phyloP scores from a whole-genome alignment of 345 rosid species.

The Eucalyptus curtisii region DNA sequence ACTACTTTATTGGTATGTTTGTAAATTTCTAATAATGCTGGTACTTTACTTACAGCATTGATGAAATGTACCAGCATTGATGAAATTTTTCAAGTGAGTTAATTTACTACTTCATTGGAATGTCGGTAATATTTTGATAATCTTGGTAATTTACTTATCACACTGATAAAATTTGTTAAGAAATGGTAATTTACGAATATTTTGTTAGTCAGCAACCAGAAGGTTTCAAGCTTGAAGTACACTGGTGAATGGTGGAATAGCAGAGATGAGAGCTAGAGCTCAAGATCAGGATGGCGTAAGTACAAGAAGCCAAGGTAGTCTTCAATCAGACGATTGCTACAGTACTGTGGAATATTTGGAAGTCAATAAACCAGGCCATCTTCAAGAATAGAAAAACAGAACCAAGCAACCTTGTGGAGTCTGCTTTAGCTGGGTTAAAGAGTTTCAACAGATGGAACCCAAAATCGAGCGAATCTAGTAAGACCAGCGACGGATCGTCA shows the following conservation, averaged over 20 bases:
- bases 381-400: rapidly evolving
- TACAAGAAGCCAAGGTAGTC: not conserved
- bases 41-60: not conserved
- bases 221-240: not conserved
- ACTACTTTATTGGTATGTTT: not conserved
- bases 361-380: no score
- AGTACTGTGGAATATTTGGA: no score
- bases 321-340: no score
- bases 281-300: not conserved
- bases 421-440: no score
- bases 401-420: no score
- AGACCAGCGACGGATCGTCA: rapidly evolving
- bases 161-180: not conserved
- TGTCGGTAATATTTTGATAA: not conserved
- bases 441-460: no score
- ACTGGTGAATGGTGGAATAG: rapidly evolving
- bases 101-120: not conserved
- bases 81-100: not conserved
- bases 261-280: not conserved
- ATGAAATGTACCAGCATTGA: no score
- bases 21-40: not conserved
- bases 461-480: no score
- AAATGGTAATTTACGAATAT: not conserved
- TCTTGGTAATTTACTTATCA: not conserved
- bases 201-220: not conserved